Conservation (phyloP, 1,284 basidiomycete genomes). For the Phlebopus sp. region DNA sequence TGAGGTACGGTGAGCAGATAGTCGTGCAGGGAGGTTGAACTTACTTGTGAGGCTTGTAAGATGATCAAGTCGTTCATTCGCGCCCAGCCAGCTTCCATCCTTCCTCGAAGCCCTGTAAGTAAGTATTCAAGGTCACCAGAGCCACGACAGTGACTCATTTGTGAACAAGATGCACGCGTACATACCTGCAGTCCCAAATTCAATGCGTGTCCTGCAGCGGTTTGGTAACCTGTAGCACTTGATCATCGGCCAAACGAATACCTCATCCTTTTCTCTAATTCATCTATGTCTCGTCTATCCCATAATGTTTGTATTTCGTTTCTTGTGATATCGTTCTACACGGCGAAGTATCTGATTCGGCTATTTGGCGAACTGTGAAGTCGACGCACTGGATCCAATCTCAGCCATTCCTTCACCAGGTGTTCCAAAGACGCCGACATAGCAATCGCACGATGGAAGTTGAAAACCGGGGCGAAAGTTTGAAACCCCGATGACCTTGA, state of each 20-base stretch:
- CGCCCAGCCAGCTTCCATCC: conserved; percentile 83
- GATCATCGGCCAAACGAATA: conserved; percentile 20
- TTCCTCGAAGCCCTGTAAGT: conserved; percentile 64
- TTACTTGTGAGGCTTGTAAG: conserved; percentile 78
- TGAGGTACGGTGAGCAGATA: conserved; percentile 25
- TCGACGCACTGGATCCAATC: conserved; percentile 46
- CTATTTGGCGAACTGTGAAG: background rate
- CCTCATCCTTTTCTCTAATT: conserved; percentile 62
- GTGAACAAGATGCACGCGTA: background rate
- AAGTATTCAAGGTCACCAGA: conserved; percentile 3
- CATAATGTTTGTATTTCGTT: conserved; percentile 53
- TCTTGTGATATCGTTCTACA: conserved; percentile 54
- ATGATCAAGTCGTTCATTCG: conserved; percentile 85
- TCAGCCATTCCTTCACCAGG: conserved; percentile 56
- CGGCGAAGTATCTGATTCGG: background rate
- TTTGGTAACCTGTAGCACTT: background rate
- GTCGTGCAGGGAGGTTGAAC: conserved; percentile 2
- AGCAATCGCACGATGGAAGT: background rate
- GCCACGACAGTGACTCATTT: background rate
- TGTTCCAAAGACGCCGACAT: conserved; percentile 32
- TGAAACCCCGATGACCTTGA: no score
- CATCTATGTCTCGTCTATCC: conserved; percentile 40
- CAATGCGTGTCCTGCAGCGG: conserved; percentile 58
- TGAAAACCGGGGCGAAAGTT: no score
- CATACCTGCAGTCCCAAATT: conserved; percentile 83